Evolutionary conservation across 345 rosid genomes (phyloP), one percentile per base, ranked within the genome.

Genomic region (Noccaea bulbosa): DNA sequence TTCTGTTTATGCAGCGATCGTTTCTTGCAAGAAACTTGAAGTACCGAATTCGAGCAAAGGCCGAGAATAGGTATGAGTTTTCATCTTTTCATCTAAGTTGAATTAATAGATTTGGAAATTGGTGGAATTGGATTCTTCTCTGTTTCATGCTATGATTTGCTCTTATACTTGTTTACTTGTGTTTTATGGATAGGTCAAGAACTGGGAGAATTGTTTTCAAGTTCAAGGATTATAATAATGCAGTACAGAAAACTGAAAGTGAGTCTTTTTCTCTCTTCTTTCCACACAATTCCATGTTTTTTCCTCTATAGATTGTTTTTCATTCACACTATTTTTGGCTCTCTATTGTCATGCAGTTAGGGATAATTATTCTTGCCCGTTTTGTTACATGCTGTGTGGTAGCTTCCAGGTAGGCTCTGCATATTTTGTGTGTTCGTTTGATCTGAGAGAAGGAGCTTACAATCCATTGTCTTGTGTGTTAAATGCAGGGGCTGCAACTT

Each of bases 291-390:
- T 17, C 41, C 0, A 44, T 45, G 12, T 44, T 34, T 61, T 7
- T 40, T 50, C 54, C 27, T 53, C 55, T 39, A 22, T 73, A 12
- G 50, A 22, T 17, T 37, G 6, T n/a, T 40, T 55, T 55, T 54
- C 1, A 4, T 55, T 37, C 47, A 53, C n/a, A 53, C n/a, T 54
- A 7, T 11, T 46, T 27, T 53, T 45, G 1, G 27, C 27, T 44
- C 3, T 52, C 9, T 71, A 40, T 64, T 45, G 15, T 75, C 38
- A 54, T 83, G 90, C 94, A 95, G 99, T 95, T 69, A 90, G 87
- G 73, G 93, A 88, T 76, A 88, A 90, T 71, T 92, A 79, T 69
- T 90, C 96, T 74, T 95, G 98, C 80, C 97, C 99, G 4, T 92
- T 95, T 74, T 95, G 99, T 85, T 78, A 79, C 75, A 82, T 86